Evolutionary conservation across 2,329 filamentous ascomycete species (phyloP), one percentile per base, ranked within the genome.

Genomic region (Beauveria sp.): DNA sequence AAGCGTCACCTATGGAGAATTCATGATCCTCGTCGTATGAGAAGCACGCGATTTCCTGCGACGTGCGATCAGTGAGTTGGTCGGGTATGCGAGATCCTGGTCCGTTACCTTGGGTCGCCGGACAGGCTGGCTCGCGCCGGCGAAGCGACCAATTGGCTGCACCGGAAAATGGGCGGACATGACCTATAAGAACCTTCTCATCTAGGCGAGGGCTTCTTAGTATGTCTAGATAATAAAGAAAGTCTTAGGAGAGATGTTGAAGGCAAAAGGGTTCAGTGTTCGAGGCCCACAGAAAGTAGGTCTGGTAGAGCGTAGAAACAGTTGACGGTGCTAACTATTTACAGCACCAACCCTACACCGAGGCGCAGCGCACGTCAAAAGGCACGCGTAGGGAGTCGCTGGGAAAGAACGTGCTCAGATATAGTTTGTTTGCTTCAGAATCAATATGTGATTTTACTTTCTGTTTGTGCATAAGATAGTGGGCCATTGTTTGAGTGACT

Each of bases 21-120:
- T 84, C 74, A 71, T 93, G 95, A 30, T 92, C 79, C 50, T 92
- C 85, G 72, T 98, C 91, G 74, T 95, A 98, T 9, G 93, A 98
- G 76, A 98, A 99, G 75, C 83, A 91, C 4, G 93, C 84, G 66
- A 99, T 90, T 78, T 99, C 95, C 88, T 93, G 30, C 57, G 34
- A 10, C 30, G 20, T 20, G 28, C 12, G 45, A 26, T 60, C 38
- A 56, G 60, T 46, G 18, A 30, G n/a, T 14, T n/a, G n/a, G 42
- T 47, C 49, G 58, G 42, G 40, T 34, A 20, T 47, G 6, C 24
- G 24, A 20, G 46, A 16, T 24, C 40, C 22, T 14, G 42, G n/a
- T 26, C 45, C 50, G 66, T 75, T 68, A 89, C 89, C 77, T 84
- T 90, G 22, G 91, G 91, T 66, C 90, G 81, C 70, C 87, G 87